phyloP scores from a whole-genome alignment of 345 rosid genomes.

The Nasturtium officinale region DNA sequence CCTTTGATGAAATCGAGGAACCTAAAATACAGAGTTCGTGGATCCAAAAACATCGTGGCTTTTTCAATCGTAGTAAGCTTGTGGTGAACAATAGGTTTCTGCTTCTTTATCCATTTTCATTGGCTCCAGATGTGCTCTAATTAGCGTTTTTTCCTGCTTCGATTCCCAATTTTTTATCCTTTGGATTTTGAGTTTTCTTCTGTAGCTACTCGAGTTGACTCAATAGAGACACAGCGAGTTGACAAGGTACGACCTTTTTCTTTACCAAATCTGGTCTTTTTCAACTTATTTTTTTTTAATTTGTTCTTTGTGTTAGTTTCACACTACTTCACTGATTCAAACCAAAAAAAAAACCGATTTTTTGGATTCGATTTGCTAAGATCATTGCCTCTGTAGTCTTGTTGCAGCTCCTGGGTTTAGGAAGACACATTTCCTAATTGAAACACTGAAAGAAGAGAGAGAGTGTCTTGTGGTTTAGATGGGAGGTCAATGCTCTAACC shows the following conservation, averaged over 20 bases:
- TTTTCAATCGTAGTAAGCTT: constrained; percentile 13
- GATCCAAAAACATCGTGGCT: constrained; percentile 23
- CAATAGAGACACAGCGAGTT: constrained; percentile 29
- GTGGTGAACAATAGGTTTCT: neutral
- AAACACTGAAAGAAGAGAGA: neutral
- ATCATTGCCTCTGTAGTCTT: constrained; percentile 1
- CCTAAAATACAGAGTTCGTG: constrained; percentile 28
- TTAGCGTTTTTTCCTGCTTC: constrained; percentile 21
- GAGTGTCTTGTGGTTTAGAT: constrained; percentile 37
- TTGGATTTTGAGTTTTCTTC: neutral
- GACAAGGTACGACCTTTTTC: constrained; percentile 39
- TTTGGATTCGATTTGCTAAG: constrained; percentile 22
- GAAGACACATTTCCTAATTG: constrained; percentile 7
- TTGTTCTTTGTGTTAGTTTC: constrained; percentile 6
- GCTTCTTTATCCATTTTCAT: constrained; percentile 28
- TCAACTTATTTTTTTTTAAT: neutral
- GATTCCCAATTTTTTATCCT: neutral
- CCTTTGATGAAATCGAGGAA: constrained; percentile 38
- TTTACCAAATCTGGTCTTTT: constrained; percentile 19
- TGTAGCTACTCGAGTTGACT: constrained; percentile 32
- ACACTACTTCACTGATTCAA: neutral
- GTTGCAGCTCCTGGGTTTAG: constrained; percentile 30
- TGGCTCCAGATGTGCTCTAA: constrained; percentile 28
- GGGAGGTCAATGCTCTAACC: constrained; percentile 69
- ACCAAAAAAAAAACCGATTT: neutral